Percentiles rank a stretch among this genome's conserved stretches.
These are phyloP conservation scores for Triticum timopheevii DNA, from an alignment of 176 grass and related monocot species.

Conservation along the genomic window DNA sequence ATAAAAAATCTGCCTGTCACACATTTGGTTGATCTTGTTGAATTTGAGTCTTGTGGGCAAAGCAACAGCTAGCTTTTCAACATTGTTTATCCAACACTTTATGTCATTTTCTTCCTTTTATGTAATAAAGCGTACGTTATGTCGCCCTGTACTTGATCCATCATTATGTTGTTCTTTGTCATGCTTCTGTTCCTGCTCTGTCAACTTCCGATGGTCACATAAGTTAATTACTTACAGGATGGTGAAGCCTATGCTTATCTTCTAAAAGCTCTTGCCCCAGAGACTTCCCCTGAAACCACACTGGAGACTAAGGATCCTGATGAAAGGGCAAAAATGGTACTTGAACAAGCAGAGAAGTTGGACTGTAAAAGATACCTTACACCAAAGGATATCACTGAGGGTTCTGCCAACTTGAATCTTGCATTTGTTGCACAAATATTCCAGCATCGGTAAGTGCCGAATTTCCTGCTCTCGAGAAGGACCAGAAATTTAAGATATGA, in stretches of 20 bases:
- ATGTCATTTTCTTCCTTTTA: neutral
- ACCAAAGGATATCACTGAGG: slow-evolving; percentile 95
- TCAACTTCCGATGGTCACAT: slow-evolving; percentile 26
- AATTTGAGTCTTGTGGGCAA: slow-evolving; percentile 14
- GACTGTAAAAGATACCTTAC: slow-evolving; percentile 94
- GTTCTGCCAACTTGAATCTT: slow-evolving; percentile 99
- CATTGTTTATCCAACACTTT: slow-evolving; percentile 1
- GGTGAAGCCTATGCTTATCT: slow-evolving; percentile 99
- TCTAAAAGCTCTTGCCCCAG: slow-evolving; percentile 95
- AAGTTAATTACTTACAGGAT: slow-evolving; percentile 58
- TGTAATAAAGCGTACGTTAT: neutral
- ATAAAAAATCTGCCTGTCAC: slow-evolving; percentile 1
- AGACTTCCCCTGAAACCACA: slow-evolving; percentile 63
- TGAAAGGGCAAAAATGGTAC: slow-evolving; percentile 92
- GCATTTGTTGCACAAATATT: slow-evolving; percentile 99
- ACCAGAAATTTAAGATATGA: neutral
- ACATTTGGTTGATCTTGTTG: neutral
- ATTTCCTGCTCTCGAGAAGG: slow-evolving; percentile 12
- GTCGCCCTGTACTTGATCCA: neutral
- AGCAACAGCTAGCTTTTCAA: neutral
- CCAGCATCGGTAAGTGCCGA: slow-evolving; percentile 67
- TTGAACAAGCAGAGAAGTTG: slow-evolving; percentile 96
- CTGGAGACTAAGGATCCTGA: slow-evolving; percentile 69
- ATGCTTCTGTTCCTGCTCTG: slow-evolving; percentile 22
- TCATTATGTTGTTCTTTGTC: neutral